These are phyloP conservation scores for Penicillium glabrum DNA, from an alignment of 2,329 filamentous ascomycete species.

Conservation along the genomic window DNA sequence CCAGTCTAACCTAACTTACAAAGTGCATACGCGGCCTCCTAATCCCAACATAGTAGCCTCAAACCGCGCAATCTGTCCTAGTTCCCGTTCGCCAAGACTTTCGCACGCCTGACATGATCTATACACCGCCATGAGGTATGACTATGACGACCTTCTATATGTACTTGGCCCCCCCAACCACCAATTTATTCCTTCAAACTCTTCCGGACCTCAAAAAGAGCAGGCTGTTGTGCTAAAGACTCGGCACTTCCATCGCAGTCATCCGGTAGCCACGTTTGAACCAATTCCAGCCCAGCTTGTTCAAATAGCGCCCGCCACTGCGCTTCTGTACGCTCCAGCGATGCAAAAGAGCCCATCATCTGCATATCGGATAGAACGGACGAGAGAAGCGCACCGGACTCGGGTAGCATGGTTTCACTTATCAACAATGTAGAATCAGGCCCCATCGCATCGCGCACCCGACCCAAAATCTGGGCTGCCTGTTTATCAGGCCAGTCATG, in stretches of 20 bases:
- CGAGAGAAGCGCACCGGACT: constrained; percentile 3
- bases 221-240: constrained; percentile 7
- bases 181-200: background rate
- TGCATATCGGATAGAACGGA: constrained; percentile 12
- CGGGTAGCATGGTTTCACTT: constrained; percentile 8
- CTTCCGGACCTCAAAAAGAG: constrained; percentile 13
- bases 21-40: constrained; percentile 1
- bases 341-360: constrained; percentile 15
- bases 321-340: constrained; percentile 7
- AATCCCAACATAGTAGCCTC: background rate
- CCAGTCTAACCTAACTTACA: background rate
- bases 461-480: constrained; percentile 13
- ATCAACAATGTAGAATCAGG: constrained; percentile 8
- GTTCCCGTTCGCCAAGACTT: background rate
- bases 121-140: background rate
- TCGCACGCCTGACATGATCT: background rate
- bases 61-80: background rate
- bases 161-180: background rate
- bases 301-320: constrained; percentile 11
- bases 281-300: constrained; percentile 2
- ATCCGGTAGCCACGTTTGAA: constrained; percentile 9
- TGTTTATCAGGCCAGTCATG: constrained; percentile 24
- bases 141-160: too few species aligned
- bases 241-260: constrained; percentile 2
- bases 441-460: constrained; percentile 3